Evolutionary conservation across 805 yeast species (phyloP), one percentile per base, ranked within the genome.

Genomic region (Candida montana): DNA sequence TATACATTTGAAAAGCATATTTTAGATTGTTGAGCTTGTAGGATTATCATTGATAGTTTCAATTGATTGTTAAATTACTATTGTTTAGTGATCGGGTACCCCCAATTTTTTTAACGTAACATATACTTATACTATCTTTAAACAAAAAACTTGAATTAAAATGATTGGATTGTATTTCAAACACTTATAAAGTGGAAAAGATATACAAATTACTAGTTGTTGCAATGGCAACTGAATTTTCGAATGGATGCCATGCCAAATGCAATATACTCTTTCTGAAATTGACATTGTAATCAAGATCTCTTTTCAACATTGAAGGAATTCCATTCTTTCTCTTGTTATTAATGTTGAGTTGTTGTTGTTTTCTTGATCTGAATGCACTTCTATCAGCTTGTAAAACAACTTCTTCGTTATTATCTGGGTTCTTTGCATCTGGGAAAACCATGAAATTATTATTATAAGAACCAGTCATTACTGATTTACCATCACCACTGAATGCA

Each of bases 221-320:
- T 37, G 98, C 98, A 58, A 93, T 86, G 33, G 99, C 99, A 52
- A 93, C 95, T 39, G 93, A 81, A 67, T 93, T 88, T 67, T 95
- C 99, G 53, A 72, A 74, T 49, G 99, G 99, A 71, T 93, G 99
- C 99, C 99, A 93, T 62, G 97, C 88, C 64, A 89, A 73, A 67
- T 93, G 98, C 64, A 91, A 72, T 46, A 93, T 90, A 64, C 87
- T 83, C 73, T 90, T 91, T 65, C 90, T 88, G 71, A 90, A 93
- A 66, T 95, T 98, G 51, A 90, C 85, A 58, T 83, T 91, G 15
- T 42, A 42, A 33, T 62, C 62, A 31, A 66, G 46, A 29, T 71
- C 75, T 18, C 74, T 72, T 47, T 69, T 69, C 65, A 73, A 67
- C 58, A 56, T 62, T 12, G 61, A 47, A 30, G 62, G 58, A 9